Conservation (phyloP, 2,329 filamentous ascomycete species). For the Septoria linicola region DNA sequence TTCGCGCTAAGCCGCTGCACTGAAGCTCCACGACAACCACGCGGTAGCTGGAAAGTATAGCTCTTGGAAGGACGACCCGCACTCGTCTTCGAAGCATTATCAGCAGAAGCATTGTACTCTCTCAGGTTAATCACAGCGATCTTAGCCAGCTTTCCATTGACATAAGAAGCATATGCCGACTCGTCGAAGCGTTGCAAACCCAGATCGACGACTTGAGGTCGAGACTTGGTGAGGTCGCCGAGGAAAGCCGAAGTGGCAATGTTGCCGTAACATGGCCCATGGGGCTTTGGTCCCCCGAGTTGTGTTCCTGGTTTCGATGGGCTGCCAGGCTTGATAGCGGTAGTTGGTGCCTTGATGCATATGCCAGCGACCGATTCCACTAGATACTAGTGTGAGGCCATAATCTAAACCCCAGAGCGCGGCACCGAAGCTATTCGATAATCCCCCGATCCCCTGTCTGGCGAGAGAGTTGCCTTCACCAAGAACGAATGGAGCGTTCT, state of each 20-base stretch:
- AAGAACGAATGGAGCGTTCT: constrained; percentile 53
- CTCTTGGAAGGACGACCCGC: constrained; percentile 35
- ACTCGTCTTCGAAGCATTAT: constrained; percentile 47
- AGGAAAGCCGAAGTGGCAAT: constrained; percentile 59
- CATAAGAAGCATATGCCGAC: constrained; percentile 58
- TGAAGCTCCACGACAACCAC: constrained; percentile 29
- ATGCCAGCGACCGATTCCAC: constrained; percentile 57
- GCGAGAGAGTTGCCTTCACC: constrained; percentile 64
- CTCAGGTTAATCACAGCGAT: constrained; percentile 59
- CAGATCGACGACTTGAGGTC: constrained; percentile 50
- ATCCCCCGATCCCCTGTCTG: constrained; percentile 59
- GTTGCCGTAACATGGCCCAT: constrained; percentile 65
- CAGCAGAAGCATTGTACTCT: constrained; percentile 51
- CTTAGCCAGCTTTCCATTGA: constrained; percentile 46
- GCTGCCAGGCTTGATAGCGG: constrained; percentile 62
- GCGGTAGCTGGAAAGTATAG: constrained; percentile 48
- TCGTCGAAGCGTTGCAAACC: constrained; percentile 44
- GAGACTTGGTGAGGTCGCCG: constrained; percentile 40
- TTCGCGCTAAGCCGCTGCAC: constrained; percentile 58
- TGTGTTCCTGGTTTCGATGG: constrained; percentile 51
- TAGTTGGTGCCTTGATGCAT: constrained; percentile 66
- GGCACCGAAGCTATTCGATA: constrained; percentile 65
- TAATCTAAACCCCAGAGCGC: constrained; percentile 66
- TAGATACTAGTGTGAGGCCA: constrained; percentile 57
- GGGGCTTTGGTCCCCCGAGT: constrained; percentile 60